phyloP scores from a whole-genome alignment of 257 asterid species.

The Nicotiana tabacum region DNA sequence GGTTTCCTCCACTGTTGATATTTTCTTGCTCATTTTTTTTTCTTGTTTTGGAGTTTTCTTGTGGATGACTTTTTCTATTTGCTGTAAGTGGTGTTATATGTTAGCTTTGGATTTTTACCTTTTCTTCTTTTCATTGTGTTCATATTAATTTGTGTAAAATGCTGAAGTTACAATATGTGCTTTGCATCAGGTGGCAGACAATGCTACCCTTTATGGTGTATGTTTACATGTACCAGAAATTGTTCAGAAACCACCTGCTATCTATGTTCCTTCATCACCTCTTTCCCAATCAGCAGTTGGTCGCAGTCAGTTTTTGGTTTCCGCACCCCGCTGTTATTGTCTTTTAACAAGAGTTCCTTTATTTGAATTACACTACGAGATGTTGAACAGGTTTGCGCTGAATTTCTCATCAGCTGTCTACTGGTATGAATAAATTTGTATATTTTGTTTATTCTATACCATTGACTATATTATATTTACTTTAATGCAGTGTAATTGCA shows the following conservation, averaged over 20 bases:
- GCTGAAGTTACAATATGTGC: conserved; percentile 22
- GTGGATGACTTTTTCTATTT: conserved; percentile 6
- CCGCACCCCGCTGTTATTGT: conserved; percentile 98
- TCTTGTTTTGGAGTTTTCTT: background rate
- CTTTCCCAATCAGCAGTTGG: conserved; percentile 42
- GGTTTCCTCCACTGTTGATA: background rate
- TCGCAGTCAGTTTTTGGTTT: conserved; percentile 63
- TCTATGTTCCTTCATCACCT: conserved; percentile 50
- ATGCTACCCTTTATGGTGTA: conserved; percentile 87
- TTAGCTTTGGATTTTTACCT: background rate
- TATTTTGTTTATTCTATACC: background rate
- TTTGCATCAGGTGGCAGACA: conserved; percentile 75
- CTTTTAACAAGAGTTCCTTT: conserved; percentile 86
- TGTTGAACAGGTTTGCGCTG: conserved; percentile 67
- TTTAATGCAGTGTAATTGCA: conserved; percentile 74
- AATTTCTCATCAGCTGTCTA: conserved; percentile 7
- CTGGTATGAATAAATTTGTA: background rate
- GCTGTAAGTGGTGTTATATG: background rate
- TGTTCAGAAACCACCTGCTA: conserved; percentile 75
- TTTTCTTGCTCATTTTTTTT: background rate
- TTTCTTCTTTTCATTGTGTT: background rate
- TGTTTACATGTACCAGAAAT: conserved; percentile 82
- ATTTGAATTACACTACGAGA: conserved; percentile 81
- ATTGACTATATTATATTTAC: conserved; percentile 24
- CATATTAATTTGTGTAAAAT: background rate